A percentile compares a stretch with the other conserved stretches of the same genome.
phyloP scores from a whole-genome alignment of 768 basidiomycete species.

The Pleurotus salmoneostramineus region DNA sequence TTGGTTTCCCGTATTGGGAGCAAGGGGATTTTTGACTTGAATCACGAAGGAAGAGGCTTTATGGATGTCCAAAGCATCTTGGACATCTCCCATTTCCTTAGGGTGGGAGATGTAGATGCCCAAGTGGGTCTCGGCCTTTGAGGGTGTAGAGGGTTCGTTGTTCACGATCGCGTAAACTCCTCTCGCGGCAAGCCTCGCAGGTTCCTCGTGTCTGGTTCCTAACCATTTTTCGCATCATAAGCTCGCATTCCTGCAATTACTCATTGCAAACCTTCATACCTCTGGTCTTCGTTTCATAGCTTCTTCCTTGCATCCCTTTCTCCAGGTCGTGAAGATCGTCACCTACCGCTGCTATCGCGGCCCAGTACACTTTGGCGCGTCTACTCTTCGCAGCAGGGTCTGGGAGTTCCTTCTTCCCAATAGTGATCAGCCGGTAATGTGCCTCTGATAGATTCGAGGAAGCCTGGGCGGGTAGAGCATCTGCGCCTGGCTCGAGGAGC shows the following conservation, averaged over 20 bases:
- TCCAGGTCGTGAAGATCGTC: constrained; percentile 46
- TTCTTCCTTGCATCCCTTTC: constrained; percentile 43
- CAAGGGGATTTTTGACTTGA: constrained; percentile 60
- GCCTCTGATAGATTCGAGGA: constrained; percentile 29
- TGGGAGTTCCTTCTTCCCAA: constrained; percentile 59
- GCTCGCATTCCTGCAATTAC: too few relatives aligned
- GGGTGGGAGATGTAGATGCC: constrained; percentile 60
- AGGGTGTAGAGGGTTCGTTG: constrained; percentile 37
- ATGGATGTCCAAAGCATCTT: constrained; percentile 49
- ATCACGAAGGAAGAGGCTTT: constrained; percentile 50
- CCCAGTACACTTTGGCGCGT: constrained; percentile 49
- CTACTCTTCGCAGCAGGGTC: constrained; percentile 36
- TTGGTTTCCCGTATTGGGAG: constrained; percentile 31
- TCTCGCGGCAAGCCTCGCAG: constrained; percentile 49
- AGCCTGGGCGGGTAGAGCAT: constrained; percentile 43
- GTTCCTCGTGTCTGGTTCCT: constrained; percentile 50
- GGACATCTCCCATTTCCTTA: constrained; percentile 46
- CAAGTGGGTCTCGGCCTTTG: constrained; percentile 46
- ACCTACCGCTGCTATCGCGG: constrained; percentile 43
- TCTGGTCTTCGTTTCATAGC: constrained; percentile 60
- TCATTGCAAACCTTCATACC: too few relatives aligned
- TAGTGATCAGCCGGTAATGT: constrained; percentile 43
- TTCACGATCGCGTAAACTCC: constrained; percentile 62
- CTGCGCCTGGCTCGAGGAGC: constrained; percentile 38
- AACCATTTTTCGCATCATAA: not conserved